A percentile compares a stretch with the other conserved stretches of the same genome.
Conservation (phyloP, 1,139 yeast species). For the Insectozyma bohioensis region DNA sequence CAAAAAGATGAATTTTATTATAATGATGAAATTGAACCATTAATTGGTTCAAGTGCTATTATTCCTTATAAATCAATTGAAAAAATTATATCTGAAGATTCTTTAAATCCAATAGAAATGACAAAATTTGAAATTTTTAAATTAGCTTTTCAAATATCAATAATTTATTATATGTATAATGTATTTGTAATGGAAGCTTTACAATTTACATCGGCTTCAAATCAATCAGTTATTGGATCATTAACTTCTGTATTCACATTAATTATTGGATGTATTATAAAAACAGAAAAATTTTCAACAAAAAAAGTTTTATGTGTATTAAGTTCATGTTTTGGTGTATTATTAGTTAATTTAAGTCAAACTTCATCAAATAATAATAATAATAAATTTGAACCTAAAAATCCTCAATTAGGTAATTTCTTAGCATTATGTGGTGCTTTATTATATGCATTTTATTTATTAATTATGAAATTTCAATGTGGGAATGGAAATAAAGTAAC, state of each 20-base stretch:
- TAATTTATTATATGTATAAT: slow-evolving; percentile 45
- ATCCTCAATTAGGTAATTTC: slow-evolving; percentile 45
- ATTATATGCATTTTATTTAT: slow-evolving; percentile 46
- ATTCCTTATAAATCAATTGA: slow-evolving; percentile 7
- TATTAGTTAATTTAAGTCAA: slow-evolving; percentile 46
- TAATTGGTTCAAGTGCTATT: slow-evolving; percentile 3
- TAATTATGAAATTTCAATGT: slow-evolving; percentile 42
- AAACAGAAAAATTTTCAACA: slow-evolving; percentile 43
- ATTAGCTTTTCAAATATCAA: slow-evolving; percentile 40
- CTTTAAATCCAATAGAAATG: slow-evolving; percentile 17
- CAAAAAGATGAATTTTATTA: slow-evolving; percentile 1
- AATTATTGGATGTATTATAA: slow-evolving; percentile 38
- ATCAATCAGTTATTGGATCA: slow-evolving; percentile 51
- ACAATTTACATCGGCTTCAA: slow-evolving; percentile 53
- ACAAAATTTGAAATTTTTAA: slow-evolving; percentile 28
- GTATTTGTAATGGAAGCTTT: slow-evolving; percentile 40
- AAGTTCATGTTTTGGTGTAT: slow-evolving; percentile 47
- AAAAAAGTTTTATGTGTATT: slow-evolving; percentile 45
- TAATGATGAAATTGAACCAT: slow-evolving; percentile 3
- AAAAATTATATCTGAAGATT: slow-evolving; percentile 9
- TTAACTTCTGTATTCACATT: slow-evolving; percentile 54
- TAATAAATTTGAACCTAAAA: slow-evolving; percentile 33
- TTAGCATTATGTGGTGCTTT: slow-evolving; percentile 49
- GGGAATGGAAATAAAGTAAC: slow-evolving; percentile 46
- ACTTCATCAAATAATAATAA: slow-evolving; percentile 16